Conservation (phyloP, 139 green algal genomes). For the Pleodorina starrii region DNA sequence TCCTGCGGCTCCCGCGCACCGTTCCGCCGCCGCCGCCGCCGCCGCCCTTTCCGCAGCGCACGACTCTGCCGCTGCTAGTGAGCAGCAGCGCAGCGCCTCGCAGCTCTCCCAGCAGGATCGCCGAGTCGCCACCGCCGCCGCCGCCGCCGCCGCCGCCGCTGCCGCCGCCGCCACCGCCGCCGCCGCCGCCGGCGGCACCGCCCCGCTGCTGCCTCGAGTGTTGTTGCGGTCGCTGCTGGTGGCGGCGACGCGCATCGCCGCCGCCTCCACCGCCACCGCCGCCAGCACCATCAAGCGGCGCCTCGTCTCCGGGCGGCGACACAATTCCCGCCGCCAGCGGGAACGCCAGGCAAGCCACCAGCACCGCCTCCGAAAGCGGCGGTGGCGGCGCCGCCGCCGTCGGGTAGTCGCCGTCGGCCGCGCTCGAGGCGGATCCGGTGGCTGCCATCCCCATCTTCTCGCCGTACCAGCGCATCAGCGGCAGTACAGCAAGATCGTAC, state of each 20-base stretch:
- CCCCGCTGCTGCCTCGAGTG: no score
- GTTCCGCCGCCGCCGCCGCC: background rate
- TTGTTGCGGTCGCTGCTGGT: background rate
- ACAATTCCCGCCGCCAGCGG: background rate
- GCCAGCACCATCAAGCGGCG: background rate
- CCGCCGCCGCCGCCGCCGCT: no score
- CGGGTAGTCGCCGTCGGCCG: no score
- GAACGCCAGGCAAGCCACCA: conserved; percentile 30
- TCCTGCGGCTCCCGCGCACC: no score
- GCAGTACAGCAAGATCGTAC: conserved; percentile 12
- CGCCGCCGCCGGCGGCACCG: no score
- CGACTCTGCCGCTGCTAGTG: background rate
- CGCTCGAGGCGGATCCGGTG: no score
- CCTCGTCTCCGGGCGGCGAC: background rate
- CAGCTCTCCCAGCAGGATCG: background rate
- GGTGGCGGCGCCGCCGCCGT: background rate
- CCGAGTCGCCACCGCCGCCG: background rate
- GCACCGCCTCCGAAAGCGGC: background rate
- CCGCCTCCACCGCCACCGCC: background rate
- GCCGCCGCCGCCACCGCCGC: no score
- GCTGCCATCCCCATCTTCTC: background rate
- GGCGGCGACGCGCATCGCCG: background rate
- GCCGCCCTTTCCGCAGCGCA: background rate
- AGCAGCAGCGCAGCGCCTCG: background rate
- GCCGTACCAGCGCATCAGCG: background rate